Conservation (phyloP, 495 filamentous ascomycete species). For the Tuber calosporum region DNA sequence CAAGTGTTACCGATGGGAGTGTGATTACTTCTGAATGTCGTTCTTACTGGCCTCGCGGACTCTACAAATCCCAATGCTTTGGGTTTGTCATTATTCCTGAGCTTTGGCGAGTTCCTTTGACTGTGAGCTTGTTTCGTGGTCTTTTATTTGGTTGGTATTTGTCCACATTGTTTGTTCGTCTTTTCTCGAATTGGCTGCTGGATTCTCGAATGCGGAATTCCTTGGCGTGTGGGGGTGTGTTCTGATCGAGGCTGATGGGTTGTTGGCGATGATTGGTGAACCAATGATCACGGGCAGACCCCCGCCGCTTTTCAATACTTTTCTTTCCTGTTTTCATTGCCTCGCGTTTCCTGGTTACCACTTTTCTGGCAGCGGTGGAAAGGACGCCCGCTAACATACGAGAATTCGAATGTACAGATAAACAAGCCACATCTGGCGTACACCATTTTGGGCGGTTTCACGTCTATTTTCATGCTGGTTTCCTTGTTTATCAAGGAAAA, state of each 20-base stretch:
- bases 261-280: conserved; percentile 37
- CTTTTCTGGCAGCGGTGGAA: neutral
- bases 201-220: neutral
- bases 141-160: neutral
- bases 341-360: neutral
- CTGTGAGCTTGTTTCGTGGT: neutral
- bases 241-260: neutral
- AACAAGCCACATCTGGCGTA: conserved; percentile 97
- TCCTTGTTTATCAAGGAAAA: conserved; percentile 97
- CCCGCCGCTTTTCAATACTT: neutral
- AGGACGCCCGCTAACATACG: conserved; percentile 8
- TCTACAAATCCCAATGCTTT: neutral
- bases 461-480: conserved; percentile 95
- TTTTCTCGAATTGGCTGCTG: neutral
- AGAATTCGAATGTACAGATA: conserved; percentile 45
- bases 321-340: conserved; percentile 17
- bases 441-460: conserved; percentile 96
- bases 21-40: conserved; percentile 16
- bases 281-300: conserved; percentile 10
- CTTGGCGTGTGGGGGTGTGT: neutral
- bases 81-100: neutral
- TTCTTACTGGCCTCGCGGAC: conserved; percentile 10
- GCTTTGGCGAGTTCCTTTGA: neutral
- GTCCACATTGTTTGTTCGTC: neutral
- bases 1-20: conserved; percentile 26